Base-by-base conservation (phyloP, 2,329 filamentous ascomycete genomes). In the Monosporascus sp. region DNA sequence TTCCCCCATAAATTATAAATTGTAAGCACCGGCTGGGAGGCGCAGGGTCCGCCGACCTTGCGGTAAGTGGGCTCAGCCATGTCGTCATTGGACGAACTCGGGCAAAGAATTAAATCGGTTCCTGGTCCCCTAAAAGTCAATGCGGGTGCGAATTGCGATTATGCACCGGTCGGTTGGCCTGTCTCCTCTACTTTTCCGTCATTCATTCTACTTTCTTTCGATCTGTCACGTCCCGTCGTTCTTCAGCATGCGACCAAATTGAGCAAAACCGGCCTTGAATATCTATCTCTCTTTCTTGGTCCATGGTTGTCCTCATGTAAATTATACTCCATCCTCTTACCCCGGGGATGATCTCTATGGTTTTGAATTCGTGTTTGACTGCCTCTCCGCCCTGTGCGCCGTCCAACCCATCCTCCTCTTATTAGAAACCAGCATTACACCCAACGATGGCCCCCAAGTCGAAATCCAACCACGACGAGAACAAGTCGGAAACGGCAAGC, bases 401-500 rank as follows among this genome's bases (percentile, higher is more conserved):
- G 8, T 11, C 39, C n/a, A n/a, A 42, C 39, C 18, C 39, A 18
- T 15, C n/a, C 15, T 9, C 37, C 18, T 14, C 41, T 44, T 20
- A 7, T n/a, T 46, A 18, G 4, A 9, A 14, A 25, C 20, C n/a
- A 17, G 20, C 22, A n/a, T 15, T 15, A 47, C 49, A 5, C 11
- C 48, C 22, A 5, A 42, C 53, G 34, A 59, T 59, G 57, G 52
- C 57, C 11, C 55, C 66, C 53, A 69, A 68, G 52, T 64, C 62
- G 50, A 68, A 67, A 57, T 47, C 55, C 47, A 67, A 64, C 54
- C 67, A 65, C 57, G 67, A 69, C 60, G 66, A 69, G 56, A 41
- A 62, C 49, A 69, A 68, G 62, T 67, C 67, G 61, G 67, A 69
- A 54, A 66, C 65, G 6, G 58, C 65, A 42, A 68, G 63, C 51